Evolutionary conservation across 2,329 filamentous ascomycete species (phyloP).

Genomic region (Botrytis hyacinthi): DNA sequence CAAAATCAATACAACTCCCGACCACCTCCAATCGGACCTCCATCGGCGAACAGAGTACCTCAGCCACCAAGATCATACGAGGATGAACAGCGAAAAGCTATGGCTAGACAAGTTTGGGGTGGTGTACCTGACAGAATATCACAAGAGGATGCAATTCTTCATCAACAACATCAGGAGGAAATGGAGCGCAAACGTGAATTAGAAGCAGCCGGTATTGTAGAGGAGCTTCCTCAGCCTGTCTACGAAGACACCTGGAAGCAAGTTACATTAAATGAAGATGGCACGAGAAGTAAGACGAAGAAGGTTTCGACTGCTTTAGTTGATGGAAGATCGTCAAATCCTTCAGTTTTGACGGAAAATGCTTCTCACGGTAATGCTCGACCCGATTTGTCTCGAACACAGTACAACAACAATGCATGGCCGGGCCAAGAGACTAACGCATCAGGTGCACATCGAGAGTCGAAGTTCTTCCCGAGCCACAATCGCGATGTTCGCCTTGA

Average conservation of each 20-base stretch:
- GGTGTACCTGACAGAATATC: conserved; percentile 31
- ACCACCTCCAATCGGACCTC: conserved; percentile 34
- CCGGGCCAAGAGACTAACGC: conserved; percentile 34
- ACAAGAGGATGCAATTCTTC: conserved; percentile 29
- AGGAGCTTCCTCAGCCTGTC: conserved; percentile 27
- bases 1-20: conserved; percentile 39
- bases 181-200: conserved; percentile 29
- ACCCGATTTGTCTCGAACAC: conserved; percentile 27
- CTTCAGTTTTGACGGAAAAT: conserved; percentile 29
- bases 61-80: conserved; percentile 24
- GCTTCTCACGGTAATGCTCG: conserved; percentile 17
- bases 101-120: conserved; percentile 28
- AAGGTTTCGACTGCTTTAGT: conserved; percentile 28
- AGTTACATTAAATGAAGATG: conserved; percentile 36
- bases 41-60: conserved; percentile 30
- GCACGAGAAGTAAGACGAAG: conserved; percentile 33
- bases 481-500: conserved; percentile 48
- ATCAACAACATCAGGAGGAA: conserved; percentile 32
- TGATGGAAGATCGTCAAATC: conserved; percentile 24
- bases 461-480: conserved; percentile 58
- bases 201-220: conserved; percentile 30
- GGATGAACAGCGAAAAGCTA: conserved; percentile 26
- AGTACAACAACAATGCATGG: conserved; percentile 37
- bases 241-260: conserved; percentile 38
- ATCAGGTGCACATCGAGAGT: conserved; percentile 50